Percentiles rank a stretch among this genome's conserved stretches.
Conservation (phyloP, 2,329 filamentous ascomycete species). For the Emergomyces pasteurianus region DNA sequence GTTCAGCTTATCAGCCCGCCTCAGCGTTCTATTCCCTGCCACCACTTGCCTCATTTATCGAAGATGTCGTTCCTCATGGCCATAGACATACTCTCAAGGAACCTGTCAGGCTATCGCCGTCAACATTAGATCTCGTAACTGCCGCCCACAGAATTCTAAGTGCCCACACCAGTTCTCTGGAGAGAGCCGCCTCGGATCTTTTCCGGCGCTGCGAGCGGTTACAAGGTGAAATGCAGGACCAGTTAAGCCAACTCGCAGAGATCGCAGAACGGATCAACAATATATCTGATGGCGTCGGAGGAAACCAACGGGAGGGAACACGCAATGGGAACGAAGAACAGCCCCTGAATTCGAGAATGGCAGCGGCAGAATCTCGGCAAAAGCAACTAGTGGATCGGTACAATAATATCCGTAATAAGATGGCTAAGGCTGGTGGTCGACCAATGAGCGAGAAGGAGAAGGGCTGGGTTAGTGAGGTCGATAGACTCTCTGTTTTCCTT, state of each 20-base stretch:
- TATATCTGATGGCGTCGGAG: constrained; percentile 27
- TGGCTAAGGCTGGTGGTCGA: constrained; percentile 31
- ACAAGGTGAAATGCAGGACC: constrained; percentile 36
- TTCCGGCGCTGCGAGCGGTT: constrained; percentile 41
- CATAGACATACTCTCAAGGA: constrained; percentile 32
- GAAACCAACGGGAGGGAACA: constrained; percentile 16
- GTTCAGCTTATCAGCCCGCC: constrained; percentile 32
- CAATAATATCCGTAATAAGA: constrained; percentile 32
- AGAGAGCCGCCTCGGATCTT: constrained; percentile 38
- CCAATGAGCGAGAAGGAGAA: constrained; percentile 37
- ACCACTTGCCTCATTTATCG: constrained; percentile 29
- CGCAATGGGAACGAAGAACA: constrained; percentile 18
- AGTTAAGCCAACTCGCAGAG: constrained; percentile 34
- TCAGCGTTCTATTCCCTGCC: constrained; percentile 29
- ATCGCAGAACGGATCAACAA: constrained; percentile 35
- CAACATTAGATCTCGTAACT: constrained; percentile 37
- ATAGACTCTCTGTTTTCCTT: constrained; percentile 26
- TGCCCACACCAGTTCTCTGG: constrained; percentile 34
- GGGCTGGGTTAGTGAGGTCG: constrained; percentile 34
- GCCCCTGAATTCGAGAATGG: constrained; percentile 28
- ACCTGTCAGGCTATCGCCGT: constrained; percentile 36
- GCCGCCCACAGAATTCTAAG: constrained; percentile 36
- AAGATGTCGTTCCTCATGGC: constrained; percentile 32
- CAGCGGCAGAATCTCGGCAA: constrained; percentile 30
- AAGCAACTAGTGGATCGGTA: constrained; percentile 30